These are phyloP conservation scores for Clonostachys chloroleuca DNA, from an alignment of 2,329 filamentous ascomycete species.

Conservation along the genomic window DNA sequence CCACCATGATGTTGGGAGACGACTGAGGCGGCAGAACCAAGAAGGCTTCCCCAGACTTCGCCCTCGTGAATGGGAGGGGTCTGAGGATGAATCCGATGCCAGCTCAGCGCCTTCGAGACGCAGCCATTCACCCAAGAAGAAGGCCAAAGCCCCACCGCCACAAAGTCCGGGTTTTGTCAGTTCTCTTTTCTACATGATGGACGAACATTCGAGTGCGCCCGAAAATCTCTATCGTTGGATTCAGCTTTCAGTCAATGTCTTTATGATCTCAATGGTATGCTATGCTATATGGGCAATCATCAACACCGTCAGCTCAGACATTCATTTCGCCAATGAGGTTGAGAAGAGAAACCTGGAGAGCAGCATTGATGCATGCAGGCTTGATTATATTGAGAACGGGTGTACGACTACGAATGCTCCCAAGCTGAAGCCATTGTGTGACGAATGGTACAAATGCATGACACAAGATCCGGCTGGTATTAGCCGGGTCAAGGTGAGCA, in stretches of 20 bases:
- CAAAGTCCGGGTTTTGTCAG: constrained; percentile 23
- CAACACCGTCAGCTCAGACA: constrained; percentile 67
- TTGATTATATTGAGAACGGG: constrained; percentile 70
- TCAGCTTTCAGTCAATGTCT: constrained; percentile 58
- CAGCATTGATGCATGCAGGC: constrained; percentile 69
- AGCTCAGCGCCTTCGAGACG: no score
- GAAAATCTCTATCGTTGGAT: constrained; percentile 57
- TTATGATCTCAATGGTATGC: constrained; percentile 48
- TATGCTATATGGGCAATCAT: constrained; percentile 70
- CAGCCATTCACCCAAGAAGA: no score
- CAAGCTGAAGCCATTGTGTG: constrained; percentile 68
- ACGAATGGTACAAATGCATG: constrained; percentile 86
- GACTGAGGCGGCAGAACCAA: constrained; percentile 48
- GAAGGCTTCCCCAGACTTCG: constrained; percentile 16
- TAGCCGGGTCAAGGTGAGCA: constrained; percentile 75
- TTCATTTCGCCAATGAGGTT: constrained; percentile 66
- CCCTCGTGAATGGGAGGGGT: constrained; percentile 17
- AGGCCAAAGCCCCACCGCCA: neutral
- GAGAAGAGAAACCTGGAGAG: constrained; percentile 65
- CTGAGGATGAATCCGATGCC: constrained; percentile 38
- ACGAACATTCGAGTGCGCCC: constrained; percentile 54
- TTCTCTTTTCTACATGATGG: constrained; percentile 44
- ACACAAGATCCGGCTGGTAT: constrained; percentile 73
- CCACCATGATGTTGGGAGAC: constrained; percentile 33
- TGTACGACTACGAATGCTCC: constrained; percentile 67